phyloP scores from a whole-genome alignment of 2,329 filamentous ascomycete species.

The Xylaria sp. region DNA sequence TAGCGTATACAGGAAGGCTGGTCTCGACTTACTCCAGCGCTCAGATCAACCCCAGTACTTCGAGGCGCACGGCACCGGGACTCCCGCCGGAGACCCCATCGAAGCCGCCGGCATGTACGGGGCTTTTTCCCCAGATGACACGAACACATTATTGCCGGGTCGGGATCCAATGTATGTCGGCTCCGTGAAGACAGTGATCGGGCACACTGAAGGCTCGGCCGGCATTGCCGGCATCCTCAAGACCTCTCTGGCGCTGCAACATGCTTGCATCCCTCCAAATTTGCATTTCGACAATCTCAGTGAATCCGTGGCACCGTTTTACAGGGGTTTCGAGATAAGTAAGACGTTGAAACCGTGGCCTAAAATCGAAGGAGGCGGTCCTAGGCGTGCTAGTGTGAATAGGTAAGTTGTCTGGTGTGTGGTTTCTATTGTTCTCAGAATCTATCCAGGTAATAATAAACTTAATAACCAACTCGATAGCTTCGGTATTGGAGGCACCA shows the following conservation, averaged over 20 bases:
- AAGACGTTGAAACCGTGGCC: neutral
- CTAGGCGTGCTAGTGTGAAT: neutral
- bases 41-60: no score
- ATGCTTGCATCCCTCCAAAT: slow-evolving; percentile 20
- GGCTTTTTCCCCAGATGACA: no score
- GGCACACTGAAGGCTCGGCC: no score
- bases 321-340: slow-evolving; percentile 5
- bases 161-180: no score
- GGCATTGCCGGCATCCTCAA: no score
- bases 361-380: neutral
- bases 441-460: neutral
- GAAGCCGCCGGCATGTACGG: no score
- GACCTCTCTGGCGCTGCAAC: neutral
- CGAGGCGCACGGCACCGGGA: no score
- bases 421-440: neutral
- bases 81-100: no score
- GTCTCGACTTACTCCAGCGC: no score
- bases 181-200: no score
- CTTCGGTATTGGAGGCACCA: neutral
- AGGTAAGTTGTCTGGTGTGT: neutral
- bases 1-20: no score
- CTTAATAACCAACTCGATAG: neutral
- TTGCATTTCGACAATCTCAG: neutral
- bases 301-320: neutral
- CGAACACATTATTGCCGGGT: no score